phyloP scores from a whole-genome alignment of 805 yeast species.

The Candida vartiovaarae region DNA sequence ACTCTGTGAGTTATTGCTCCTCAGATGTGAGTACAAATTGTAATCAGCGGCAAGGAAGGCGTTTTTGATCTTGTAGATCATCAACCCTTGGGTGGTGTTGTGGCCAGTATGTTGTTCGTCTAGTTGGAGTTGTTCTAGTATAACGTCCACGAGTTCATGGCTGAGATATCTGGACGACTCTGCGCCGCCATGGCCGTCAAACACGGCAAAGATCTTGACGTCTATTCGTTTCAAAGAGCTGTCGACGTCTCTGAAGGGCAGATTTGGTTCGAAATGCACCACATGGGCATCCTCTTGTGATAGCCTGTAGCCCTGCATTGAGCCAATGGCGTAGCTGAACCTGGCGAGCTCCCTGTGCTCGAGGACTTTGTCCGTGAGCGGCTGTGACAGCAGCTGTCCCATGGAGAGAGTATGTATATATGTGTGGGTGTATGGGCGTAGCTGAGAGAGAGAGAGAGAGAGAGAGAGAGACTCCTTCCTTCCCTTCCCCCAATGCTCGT shows the following conservation, averaged over 20 bases:
- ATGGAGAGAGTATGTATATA: constrained; percentile 24
- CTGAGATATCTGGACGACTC: constrained; percentile 51
- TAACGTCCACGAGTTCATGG: constrained; percentile 22
- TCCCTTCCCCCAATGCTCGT: no score
- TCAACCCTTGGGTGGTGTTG: constrained; percentile 28
- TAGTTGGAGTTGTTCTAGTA: constrained; percentile 5
- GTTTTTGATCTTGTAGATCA: constrained; percentile 33
- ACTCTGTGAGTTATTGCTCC: constrained; percentile 18
- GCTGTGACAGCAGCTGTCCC: constrained; percentile 75
- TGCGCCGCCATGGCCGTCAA: constrained; percentile 80
- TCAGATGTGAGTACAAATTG: constrained; percentile 30
- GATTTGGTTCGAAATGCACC: constrained; percentile 35
- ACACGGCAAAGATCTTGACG: constrained; percentile 54
- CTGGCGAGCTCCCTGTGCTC: constrained; percentile 31
- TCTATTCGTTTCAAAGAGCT: constrained; percentile 18
- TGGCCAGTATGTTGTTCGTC: constrained; percentile 10
- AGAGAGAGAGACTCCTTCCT: no score
- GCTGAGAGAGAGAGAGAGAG: no score
- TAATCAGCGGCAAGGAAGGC: constrained; percentile 40
- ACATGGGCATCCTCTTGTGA: constrained; percentile 75
- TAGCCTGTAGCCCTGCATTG: constrained; percentile 73
- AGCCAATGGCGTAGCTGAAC: constrained; percentile 53
- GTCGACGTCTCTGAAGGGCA: constrained; percentile 22
- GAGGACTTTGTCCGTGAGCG: constrained; percentile 39
- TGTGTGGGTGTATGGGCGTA: no score